Evolutionary conservation across 257 asterid species (phyloP), one percentile per base, ranked within the genome.

Genomic region (Fraxinus excelsior): DNA sequence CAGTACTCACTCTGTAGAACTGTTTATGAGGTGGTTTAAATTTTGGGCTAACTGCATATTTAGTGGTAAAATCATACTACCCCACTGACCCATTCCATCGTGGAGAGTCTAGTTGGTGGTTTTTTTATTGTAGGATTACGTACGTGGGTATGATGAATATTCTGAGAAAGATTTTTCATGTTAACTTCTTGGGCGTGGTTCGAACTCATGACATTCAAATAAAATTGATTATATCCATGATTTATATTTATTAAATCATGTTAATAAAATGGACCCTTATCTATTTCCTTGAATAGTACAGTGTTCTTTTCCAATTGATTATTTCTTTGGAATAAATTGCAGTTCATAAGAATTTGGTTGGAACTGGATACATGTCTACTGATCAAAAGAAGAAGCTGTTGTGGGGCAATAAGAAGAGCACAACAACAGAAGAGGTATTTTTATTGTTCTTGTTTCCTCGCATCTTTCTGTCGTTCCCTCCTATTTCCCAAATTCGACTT

Each of bases 381-480:
- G 99, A 96, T 85, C 99, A 96, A 83, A 96, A 96, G 95, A 96
- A 96, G 90, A 93, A 96, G 91, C 95, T 96, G 70, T 78, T 96
- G 79, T 96, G 99, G 99, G 99, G 98, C 73, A 96, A 70, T 88
- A 96, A 96, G 86, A 95, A 95, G 88, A 88, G 67, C 78, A 84
- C 91, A 25, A 74, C 87, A 71, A 69, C 87, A 26, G 99, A 90
- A 79, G 97, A 96, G 97, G 99, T 95, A 95, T 72, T 65, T 74
- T 37, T 60, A 10, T 10, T 75, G 64, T 76, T 76, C 25, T 68
- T 62, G 18, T 26, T 26, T 26, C 19, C 34, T 62, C 51, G 12
- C 16, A 11, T 11, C 18, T 12, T 42, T 42, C 18, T 16, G 16
- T 4, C 68, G 0, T 13, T 9, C 31, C n/a, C 4, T 8, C 18